phyloP scores from a whole-genome alignment of 176 grass and related monocot species.

The Cymbopogon citratus region DNA sequence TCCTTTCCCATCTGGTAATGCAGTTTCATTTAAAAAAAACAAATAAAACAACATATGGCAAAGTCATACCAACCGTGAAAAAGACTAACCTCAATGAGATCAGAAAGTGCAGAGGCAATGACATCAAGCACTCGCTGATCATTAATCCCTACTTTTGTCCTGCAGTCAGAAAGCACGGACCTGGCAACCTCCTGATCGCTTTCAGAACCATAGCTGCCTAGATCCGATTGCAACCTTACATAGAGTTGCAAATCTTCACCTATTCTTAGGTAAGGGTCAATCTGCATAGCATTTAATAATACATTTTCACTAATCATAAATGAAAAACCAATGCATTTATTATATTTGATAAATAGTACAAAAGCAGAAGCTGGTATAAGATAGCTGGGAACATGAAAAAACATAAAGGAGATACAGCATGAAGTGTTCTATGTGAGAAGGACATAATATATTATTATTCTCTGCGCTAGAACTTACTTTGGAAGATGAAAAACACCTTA shows the following conservation, averaged over 20 bases:
- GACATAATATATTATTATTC: slow-evolving; percentile 19
- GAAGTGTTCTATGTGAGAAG: not conserved
- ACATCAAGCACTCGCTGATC: slow-evolving; percentile 67
- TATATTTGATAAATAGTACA: slow-evolving; percentile 5
- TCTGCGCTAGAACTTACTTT: slow-evolving; percentile 55
- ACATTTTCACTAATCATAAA: slow-evolving; percentile 10
- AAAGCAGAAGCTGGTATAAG: not conserved
- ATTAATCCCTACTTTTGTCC: slow-evolving; percentile 34
- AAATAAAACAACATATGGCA: slow-evolving; percentile 10
- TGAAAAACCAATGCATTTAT: slow-evolving; percentile 15
- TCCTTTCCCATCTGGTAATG: slow-evolving; percentile 59
- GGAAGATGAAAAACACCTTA: slow-evolving; percentile 47
- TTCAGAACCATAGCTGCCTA: slow-evolving; percentile 70
- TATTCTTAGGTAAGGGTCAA: slow-evolving; percentile 84
- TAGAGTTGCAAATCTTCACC: slow-evolving; percentile 93
- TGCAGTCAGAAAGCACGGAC: slow-evolving; percentile 59
- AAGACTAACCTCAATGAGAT: slow-evolving; percentile 57
- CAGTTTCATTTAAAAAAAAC: slow-evolving; percentile 22
- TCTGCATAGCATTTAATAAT: slow-evolving; percentile 42
- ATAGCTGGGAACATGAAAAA: not conserved
- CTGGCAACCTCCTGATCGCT: slow-evolving; percentile 61
- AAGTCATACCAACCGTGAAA: not conserved
- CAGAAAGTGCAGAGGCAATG: slow-evolving; percentile 49
- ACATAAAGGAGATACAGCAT: not conserved
- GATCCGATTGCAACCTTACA: slow-evolving; percentile 72